Conservation (phyloP, 495 filamentous ascomycete genomes). For the Lasiosphaeria miniovina region DNA sequence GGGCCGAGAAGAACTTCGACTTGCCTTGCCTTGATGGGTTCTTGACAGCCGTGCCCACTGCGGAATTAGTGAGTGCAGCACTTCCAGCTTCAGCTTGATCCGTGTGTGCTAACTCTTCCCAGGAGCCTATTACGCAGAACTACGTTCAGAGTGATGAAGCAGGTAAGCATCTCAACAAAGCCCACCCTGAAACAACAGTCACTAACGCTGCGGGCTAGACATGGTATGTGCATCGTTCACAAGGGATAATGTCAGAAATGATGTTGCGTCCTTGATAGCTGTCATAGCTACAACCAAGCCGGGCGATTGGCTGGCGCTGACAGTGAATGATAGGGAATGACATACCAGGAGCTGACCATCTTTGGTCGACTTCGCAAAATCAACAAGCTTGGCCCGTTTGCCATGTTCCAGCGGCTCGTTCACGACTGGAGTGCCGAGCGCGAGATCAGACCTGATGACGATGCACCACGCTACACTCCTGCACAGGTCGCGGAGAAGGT, state of each 20-base stretch:
- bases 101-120: too few relatives aligned
- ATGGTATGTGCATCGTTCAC: background rate
- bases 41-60: constrained; percentile 71
- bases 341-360: constrained; percentile 46
- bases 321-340: background rate
- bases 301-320: constrained; percentile 24
- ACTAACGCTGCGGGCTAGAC: constrained; percentile 51
- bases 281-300: constrained; percentile 44
- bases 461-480: constrained; percentile 32
- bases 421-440: constrained; percentile 63
- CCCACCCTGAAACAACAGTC: too few relatives aligned
- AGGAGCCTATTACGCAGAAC: constrained; percentile 66
- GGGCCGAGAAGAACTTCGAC: constrained; percentile 55
- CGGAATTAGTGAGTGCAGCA: constrained; percentile 54
- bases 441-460: constrained; percentile 25
- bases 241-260: too few relatives aligned
- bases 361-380: constrained; percentile 60
- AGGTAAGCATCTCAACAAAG: background rate
- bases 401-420: constrained; percentile 66
- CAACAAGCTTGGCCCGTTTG: constrained; percentile 69
- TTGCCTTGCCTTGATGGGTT: constrained; percentile 77
- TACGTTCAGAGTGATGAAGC: constrained; percentile 69
- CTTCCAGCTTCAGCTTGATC: too few relatives aligned
- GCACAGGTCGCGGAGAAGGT: constrained; percentile 58
- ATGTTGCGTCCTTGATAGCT: too few relatives aligned